phyloP scores from a whole-genome alignment of 192 early-diverging fungal genomes.

The Glomus cerebriforme region DNA sequence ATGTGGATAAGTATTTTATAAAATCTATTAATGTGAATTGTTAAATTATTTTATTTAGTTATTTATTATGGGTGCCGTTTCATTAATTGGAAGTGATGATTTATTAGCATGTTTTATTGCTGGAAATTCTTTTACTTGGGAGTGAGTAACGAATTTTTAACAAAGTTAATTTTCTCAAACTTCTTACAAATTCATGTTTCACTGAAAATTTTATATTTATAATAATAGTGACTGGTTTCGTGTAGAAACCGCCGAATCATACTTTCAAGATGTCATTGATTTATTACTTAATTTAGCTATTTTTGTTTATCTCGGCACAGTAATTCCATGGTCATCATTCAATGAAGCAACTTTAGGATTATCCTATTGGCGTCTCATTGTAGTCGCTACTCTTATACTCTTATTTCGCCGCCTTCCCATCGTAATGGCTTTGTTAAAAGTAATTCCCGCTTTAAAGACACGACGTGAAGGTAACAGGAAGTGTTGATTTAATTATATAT shows the following conservation, averaged over 20 bases:
- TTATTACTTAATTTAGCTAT: conserved; percentile 79
- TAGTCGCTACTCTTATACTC: conserved; percentile 62
- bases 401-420: conserved; percentile 71
- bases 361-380: conserved; percentile 62
- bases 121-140: conserved; percentile 75
- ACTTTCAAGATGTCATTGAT: conserved; percentile 86
- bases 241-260: conserved; percentile 68
- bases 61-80: conserved; percentile 60
- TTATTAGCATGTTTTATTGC: conserved; percentile 70
- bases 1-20: neutral
- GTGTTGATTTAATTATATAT: too few species aligned
- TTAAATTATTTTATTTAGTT: conserved; percentile 1
- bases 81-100: conserved; percentile 64
- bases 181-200: neutral
- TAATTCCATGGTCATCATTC: conserved; percentile 74
- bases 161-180: neutral
- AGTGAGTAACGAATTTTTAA: conserved; percentile 41
- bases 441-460: conserved; percentile 67
- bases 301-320: conserved; percentile 88
- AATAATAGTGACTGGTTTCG: conserved; percentile 76
- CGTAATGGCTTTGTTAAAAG: conserved; percentile 56
- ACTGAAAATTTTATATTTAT: neutral
- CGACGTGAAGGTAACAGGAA: conserved; percentile 73
- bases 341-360: conserved; percentile 49
- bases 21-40: neutral